A percentile compares a stretch with the other conserved stretches of the same genome.
phyloP scores from a whole-genome alignment of 1,284 basidiomycete species.

The Apiotrichum siamense region DNA sequence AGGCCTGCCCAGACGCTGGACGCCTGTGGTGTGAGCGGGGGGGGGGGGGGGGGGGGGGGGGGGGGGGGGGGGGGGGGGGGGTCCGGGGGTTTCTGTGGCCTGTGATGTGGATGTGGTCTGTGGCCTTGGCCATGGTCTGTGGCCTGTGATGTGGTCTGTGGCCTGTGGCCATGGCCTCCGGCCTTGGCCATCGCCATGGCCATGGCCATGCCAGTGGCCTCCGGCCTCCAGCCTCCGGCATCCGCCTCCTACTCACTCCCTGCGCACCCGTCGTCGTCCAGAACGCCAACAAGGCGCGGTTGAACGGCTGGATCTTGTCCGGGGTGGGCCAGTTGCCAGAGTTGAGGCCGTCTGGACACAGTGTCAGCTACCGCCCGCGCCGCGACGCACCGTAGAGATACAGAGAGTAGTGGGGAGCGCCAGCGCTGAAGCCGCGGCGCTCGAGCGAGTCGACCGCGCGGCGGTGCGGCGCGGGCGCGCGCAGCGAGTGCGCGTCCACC shows the following conservation, averaged over 20 bases:
- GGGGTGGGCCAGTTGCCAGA: slow-evolving; percentile 23
- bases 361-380: slow-evolving; percentile 13
- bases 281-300: slow-evolving; percentile 51
- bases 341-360: slow-evolving; percentile 29
- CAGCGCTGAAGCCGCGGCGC: slow-evolving; percentile 13
- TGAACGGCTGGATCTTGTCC: slow-evolving; percentile 28
- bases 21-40: background rate
- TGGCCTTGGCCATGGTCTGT: no score
- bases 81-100: background rate
- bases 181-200: no score
- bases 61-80: no score
- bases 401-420: slow-evolving; percentile 41
- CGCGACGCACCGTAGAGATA: slow-evolving; percentile 34
- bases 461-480: background rate
- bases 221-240: no score
- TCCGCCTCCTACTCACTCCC: slow-evolving; percentile 17
- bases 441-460: background rate
- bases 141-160: no score
- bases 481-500: slow-evolving; percentile 1
- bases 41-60: background rate
- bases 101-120: no score
- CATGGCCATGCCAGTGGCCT: no score
- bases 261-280: slow-evolving; percentile 47
- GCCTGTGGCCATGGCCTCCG: no score
- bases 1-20: slow-evolving; percentile 34